Evolutionary conservation across 164 flowering plant species (phyloP).

Genomic region (Nymphaea thermarum): DNA sequence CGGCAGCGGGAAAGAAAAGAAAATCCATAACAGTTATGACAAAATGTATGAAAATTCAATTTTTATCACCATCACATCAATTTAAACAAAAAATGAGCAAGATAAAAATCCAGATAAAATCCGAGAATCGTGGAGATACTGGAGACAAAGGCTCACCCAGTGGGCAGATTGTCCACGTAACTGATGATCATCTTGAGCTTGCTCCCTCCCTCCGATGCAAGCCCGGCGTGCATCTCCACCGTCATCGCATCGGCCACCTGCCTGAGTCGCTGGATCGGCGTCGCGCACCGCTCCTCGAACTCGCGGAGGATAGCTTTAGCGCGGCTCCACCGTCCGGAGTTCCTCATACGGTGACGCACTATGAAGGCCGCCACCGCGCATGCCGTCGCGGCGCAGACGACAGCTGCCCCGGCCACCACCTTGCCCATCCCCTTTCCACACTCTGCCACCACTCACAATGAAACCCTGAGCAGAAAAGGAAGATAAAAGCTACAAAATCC

Average conservation of each 20-base stretch:
- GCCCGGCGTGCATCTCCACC: constrained; percentile 97
- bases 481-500: too few species aligned
- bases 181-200: constrained; percentile 96
- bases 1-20: too few species aligned
- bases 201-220: constrained; percentile 93
- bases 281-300: constrained; percentile 61
- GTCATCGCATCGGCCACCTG: constrained; percentile 92
- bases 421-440: constrained; percentile 32
- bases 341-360: constrained; percentile 17
- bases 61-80: too few species aligned
- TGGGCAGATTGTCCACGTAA: constrained; percentile 85
- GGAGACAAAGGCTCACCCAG: constrained; percentile 38
- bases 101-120: too few species aligned
- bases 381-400: constrained; percentile 69
- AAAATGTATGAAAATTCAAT: too few species aligned
- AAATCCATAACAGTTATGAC: too few species aligned
- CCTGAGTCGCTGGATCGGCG: constrained; percentile 49
- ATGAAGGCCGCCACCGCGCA: constrained; percentile 56
- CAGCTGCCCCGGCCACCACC: constrained; percentile 62
- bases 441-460: not conserved
- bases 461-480: not conserved
- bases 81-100: too few species aligned
- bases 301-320: constrained; percentile 61
- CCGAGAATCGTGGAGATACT: too few species aligned
- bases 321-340: constrained; percentile 46